Evolutionary conservation across 257 asterid species (phyloP), one percentile per base, ranked within the genome.

Genomic region (Solanum clarkiae): DNA sequence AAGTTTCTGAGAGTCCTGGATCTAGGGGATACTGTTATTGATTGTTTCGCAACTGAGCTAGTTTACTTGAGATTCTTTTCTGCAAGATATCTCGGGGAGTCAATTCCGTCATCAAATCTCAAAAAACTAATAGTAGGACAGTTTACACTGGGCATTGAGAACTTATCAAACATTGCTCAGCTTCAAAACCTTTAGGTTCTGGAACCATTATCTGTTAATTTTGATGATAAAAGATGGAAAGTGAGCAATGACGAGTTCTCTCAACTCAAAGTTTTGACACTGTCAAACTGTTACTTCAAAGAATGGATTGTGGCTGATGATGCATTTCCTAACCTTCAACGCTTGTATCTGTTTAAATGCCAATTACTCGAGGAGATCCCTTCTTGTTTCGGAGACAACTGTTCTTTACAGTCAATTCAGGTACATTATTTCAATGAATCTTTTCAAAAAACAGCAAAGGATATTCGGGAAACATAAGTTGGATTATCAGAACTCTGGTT

Each of bases 61-160:
- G 70, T 87, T 55, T 68, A 80, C 54, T 56, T 85, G 51, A 85
- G 88, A 49, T 85, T 40, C 62, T 32, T 87, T 63, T 74, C 84
- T 26, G 44, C 69, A 62, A 55, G 17, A 63, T 75, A 42, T 5
- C 45, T 42, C 4, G 36, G 36, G 4, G 36, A 32, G 36, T 32
- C 36, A 32, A 32, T 32, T 32, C 36, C 4, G 36, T 32, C 36
- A 32, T 32, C 36, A 32, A 32, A 32, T 32, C 36, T 32, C 36
- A 32, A 32, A 32, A 32, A 32, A 32, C 36, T 32, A 32, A 32
- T 32, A 32, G 4, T 32, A 32, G 36, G 36, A 32, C 36, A 32
- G 36, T 32, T 32, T 32, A 32, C 36, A 32, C 36, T 32, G 60
- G 49, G 65, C 8, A 47, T 60, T 81, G 16, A 16, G 11, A 26